Percentiles rank a stretch among this genome's conserved stretches.
These are phyloP conservation scores for Gossypium longicalyx DNA, from an alignment of 345 rosid genomes.

Conservation along the genomic window DNA sequence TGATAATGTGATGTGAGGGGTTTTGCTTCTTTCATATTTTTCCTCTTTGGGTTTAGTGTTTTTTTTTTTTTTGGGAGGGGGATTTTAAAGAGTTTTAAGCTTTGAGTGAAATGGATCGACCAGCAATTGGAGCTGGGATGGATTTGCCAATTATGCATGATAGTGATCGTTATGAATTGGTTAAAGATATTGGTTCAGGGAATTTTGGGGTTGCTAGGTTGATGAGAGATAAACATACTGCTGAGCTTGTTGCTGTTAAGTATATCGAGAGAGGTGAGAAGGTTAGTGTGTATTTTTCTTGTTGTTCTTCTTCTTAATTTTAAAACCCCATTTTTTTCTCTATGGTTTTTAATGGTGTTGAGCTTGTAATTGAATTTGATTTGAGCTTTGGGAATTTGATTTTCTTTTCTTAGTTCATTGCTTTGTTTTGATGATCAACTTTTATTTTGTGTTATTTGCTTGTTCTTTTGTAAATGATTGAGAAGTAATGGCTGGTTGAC, in stretches of 20 bases:
- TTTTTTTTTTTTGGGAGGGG: accelerated
- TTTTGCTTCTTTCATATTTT: neutral
- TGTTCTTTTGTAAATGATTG: no score
- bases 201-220: constrained; percentile 76
- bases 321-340: neutral
- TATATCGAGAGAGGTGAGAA: constrained; percentile 85
- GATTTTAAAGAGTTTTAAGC: no score
- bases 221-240: constrained; percentile 67
- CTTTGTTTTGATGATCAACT: neutral
- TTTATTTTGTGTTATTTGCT: no score
- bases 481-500: no score
- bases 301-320: neutral
- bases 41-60: no score
- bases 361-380: neutral
- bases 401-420: neutral
- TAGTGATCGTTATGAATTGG: constrained; percentile 71
- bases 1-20: constrained; percentile 20
- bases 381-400: neutral
- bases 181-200: constrained; percentile 72
- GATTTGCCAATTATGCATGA: constrained; percentile 87
- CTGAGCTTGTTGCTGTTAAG: constrained; percentile 77
- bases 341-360: neutral
- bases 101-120: no score
- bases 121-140: constrained; percentile 70
- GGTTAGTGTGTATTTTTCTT: constrained; percentile 29